Conservation (phyloP, 176 grass and related monocot species). For the Juncus inflexus region DNA sequence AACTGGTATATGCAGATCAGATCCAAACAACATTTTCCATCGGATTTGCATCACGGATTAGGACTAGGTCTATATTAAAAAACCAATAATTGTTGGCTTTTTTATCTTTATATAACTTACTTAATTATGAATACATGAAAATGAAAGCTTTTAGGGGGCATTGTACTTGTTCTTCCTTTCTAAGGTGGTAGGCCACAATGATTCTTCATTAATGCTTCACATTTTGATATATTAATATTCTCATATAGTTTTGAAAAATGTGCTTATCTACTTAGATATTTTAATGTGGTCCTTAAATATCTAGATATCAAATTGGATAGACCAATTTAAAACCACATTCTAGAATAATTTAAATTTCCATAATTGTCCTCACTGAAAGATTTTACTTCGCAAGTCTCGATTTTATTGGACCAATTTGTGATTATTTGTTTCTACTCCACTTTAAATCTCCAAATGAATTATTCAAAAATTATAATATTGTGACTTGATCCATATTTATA, state of each 20-base stretch:
- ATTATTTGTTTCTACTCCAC: background rate
- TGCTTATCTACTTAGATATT: constrained; percentile 27
- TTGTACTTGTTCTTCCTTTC: constrained; percentile 36
- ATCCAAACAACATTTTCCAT: background rate
- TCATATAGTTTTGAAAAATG: background rate
- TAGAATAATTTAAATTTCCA: too few relatives aligned
- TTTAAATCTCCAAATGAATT: background rate
- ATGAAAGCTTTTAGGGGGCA: constrained; percentile 11
- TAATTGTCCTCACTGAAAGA: background rate
- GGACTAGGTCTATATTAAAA: too few relatives aligned
- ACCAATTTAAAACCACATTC: too few relatives aligned
- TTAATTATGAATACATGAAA: background rate
- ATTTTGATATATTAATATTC: background rate
- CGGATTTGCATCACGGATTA: background rate
- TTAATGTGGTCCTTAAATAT: constrained; percentile 3
- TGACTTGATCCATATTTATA: constrained; percentile 1
- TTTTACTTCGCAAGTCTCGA: background rate
- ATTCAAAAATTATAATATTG: background rate
- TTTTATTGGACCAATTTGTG: constrained; percentile 6
- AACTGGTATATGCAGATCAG: background rate
- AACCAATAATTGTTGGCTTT: background rate
- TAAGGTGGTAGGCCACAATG: constrained; percentile 20
- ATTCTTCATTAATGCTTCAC: constrained; percentile 18
- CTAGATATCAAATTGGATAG: background rate
- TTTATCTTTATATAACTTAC: background rate